Base-by-base conservation (phyloP, 2,329 filamentous ascomycete species). In the Aspergillus jensenii region DNA sequence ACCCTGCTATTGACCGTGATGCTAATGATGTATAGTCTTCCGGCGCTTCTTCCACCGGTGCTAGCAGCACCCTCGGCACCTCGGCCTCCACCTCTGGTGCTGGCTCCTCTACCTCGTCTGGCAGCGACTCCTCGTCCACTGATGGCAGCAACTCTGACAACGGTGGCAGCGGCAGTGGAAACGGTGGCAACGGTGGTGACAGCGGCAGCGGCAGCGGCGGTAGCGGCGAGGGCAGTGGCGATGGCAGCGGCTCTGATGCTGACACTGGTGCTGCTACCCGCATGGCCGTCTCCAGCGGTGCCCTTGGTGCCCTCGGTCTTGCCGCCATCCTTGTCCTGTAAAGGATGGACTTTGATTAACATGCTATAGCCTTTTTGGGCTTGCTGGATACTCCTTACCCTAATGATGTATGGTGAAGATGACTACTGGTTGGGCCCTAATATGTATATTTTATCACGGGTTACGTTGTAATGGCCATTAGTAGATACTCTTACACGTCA, bases 321-420 rank as follows among this genome's bases (percentile, higher is more conserved):
- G 75, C 73, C 55, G 78, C 76, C 55, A 62, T 79, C 54, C 64
- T 79, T 55, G 65, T 74, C 27, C 67, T 78, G 64, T 79, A 75
- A 72, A 64, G 49, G 21, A 39, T 19, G 37, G 25, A 55, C 37
- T 6, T 59, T 57, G 25, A 37, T 53, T 8, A 39, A 48, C 49
- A 48, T 37, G 35, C 41, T 41, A 31, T 35, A 53, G 55, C 45
- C 40, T 46, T 11, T 27, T 46, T 43, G 17, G 14, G 39, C 19
- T 33, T 31, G 11, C 41, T 49, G 15, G 4, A 40, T 59, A 33
- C 23, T n/a, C 15, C 6, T 33, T 39, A 57, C 49, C 44, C 17
- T 53, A 49, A 49, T 52, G 49, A 31, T 40, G 23, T 33, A 53
- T 56, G 19, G 58, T 59, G 49, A 59, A 58, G 60, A 59, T 53